phyloP scores from a whole-genome alignment of 371 early-diverging fungal species.

The Mucor indicus region DNA sequence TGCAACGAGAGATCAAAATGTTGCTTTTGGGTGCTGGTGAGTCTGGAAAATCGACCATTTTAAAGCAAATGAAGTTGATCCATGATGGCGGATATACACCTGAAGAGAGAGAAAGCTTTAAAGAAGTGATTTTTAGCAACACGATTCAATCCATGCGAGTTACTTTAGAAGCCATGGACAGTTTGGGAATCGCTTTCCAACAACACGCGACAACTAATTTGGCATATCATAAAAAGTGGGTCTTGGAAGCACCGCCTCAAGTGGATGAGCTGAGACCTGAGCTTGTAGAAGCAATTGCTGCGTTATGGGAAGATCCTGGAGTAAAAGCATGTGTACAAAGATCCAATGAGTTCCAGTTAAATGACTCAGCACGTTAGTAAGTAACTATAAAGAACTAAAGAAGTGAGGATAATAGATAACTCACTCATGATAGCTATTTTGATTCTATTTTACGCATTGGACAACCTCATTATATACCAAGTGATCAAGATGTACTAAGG shows the following conservation, averaged over 20 bases:
- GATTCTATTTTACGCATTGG: slow-evolving; percentile 84
- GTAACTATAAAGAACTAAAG: slow-evolving; percentile 13
- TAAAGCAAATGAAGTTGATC: slow-evolving; percentile 96
- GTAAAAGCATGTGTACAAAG: slow-evolving; percentile 71
- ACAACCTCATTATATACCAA: slow-evolving; percentile 71
- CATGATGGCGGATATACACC: slow-evolving; percentile 88
- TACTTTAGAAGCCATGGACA: slow-evolving; percentile 85
- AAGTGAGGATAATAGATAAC: neutral
- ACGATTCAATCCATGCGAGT: slow-evolving; percentile 88
- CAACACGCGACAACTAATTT: slow-evolving; percentile 65
- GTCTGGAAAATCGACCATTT: slow-evolving; percentile 94
- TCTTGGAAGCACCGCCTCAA: slow-evolving; percentile 63
- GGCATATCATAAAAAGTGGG: slow-evolving; percentile 52
- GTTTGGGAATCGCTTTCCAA: slow-evolving; percentile 62
- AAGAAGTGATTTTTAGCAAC: slow-evolving; percentile 89
- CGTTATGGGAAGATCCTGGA: slow-evolving; percentile 77
- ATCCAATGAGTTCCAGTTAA: slow-evolving; percentile 82
- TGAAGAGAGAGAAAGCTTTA: slow-evolving; percentile 85
- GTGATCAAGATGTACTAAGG: slow-evolving; percentile 83
- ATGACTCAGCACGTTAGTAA: slow-evolving; percentile 82
- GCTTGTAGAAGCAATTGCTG: slow-evolving; percentile 67
- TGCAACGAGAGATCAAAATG: slow-evolving; percentile 93
- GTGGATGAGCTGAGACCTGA: slow-evolving; percentile 60
- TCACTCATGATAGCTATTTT: slow-evolving; percentile 60
- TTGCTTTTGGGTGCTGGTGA: slow-evolving; percentile 95